phyloP scores from a whole-genome alignment of 257 asterid species.

The Solanum arcanum region DNA sequence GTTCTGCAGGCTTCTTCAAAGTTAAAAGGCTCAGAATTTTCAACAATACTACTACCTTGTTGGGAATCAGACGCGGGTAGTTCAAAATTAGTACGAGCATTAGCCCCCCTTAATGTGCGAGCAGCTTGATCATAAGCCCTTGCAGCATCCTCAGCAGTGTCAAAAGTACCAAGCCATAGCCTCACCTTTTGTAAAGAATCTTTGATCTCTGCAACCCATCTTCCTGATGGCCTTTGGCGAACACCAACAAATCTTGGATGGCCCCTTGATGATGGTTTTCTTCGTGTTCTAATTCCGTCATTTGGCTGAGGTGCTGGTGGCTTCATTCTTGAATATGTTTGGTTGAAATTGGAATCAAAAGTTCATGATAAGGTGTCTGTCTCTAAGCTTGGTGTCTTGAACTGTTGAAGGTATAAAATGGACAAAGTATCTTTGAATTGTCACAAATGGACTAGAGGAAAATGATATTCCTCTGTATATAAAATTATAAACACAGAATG shows the following conservation, averaged over 20 bases:
- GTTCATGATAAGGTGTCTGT: not conserved
- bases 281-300: slow-evolving; percentile 17
- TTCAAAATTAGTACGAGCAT: slow-evolving; percentile 69
- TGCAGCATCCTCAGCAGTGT: slow-evolving; percentile 80
- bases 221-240: slow-evolving; percentile 72
- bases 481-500: not conserved
- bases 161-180: slow-evolving; percentile 78
- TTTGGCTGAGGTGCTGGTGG: not conserved
- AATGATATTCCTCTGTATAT: not conserved
- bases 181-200: slow-evolving; percentile 73
- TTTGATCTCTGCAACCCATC: slow-evolving; percentile 94
- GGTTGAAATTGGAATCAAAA: not conserved
- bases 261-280: slow-evolving; percentile 51
- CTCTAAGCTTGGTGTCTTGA: not conserved
- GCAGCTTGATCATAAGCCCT: slow-evolving; percentile 77
- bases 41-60: not conserved
- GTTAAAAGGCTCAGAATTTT: slow-evolving; percentile 39
- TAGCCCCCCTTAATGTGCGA: slow-evolving; percentile 52
- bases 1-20: slow-evolving; percentile 66
- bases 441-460: slow-evolving; percentile 9
- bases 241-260: slow-evolving; percentile 73
- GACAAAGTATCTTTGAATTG: slow-evolving; percentile 6
- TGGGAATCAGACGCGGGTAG: slow-evolving; percentile 17
- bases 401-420: not conserved
- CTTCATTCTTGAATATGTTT: not conserved